Base-by-base conservation (phyloP, 1,284 basidiomycete genomes). In the Schizopora paradoxa region DNA sequence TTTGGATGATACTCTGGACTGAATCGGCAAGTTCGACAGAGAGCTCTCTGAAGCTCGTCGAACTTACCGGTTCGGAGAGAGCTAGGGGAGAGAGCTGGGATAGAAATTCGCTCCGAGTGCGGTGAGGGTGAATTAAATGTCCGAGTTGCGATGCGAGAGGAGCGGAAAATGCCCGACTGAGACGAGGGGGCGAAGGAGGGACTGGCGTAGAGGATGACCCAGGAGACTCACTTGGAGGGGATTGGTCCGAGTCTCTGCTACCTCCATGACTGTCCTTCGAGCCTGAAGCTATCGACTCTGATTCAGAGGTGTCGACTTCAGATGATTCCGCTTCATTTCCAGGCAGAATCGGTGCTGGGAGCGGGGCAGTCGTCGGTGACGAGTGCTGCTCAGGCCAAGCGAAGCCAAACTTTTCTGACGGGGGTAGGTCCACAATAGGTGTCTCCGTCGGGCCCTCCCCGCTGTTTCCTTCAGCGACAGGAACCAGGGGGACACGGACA, bases 1-100 rank as follows among this genome's bases (percentile, higher is more conserved):
- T 93, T 60, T 94, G 91, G 27, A 94, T 85, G 45, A 89, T 78
- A 66, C 84, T 80, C 65, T 93, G 90, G 11, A 91, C 78, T 4
- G 84, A 84, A 64, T 94, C 91, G 6, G 91, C 90, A 6, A 94
- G 73, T 64, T 95, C 91, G 28, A 85, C 65, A 0, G 85, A 85
- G 44, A 87, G 66, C 48, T 86, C 83, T 35, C 73, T 72, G 52
- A 83, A 70, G 49, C 69, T 72, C 14, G 67, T 60, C 18, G 64
- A 52, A 40, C 67, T 64, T 14, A 69, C 63, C 3, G 61, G 28
- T 16, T 45, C 25, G 6, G 31, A 43, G 11, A 55, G 47, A 27
- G 51, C 54, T 34, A 49, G 44, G 37, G 55, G 27, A 21, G 54
- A 46, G 33, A 41, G 4, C 5, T 52, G 41, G 21, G 61, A 19